Base-by-base conservation (phyloP, 2,329 filamentous ascomycete species). In the Sarocladiaceae sp. region DNA sequence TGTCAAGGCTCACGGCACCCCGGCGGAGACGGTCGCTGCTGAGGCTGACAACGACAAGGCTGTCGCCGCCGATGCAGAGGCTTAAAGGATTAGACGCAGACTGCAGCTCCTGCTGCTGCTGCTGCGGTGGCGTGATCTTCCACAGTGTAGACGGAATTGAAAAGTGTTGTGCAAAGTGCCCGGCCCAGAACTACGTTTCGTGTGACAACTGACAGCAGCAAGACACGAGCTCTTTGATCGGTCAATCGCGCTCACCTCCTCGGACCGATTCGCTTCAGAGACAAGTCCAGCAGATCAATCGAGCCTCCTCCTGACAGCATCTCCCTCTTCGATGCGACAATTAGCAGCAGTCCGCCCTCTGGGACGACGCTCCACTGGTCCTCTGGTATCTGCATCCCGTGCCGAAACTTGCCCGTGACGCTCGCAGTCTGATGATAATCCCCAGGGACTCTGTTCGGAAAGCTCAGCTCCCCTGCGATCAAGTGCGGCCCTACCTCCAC, bases 1-100 rank as follows among this genome's bases (percentile, higher is more conserved):
- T 21, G 53, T 57, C 50, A 60, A 62, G 53, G 50, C 50, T 6
- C 42, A 47, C 37, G 53, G 53, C 16, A 50, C 43, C 16, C 46
- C 56, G 20, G 53, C 50, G 21, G 51, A 46, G 27, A 31, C 4
- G 6, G n/a, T n/a, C 29, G 37, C 34, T 4, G 15, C 34, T 16
- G 34, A 29, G 37, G 43, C 37, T 9, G 32, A 39, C 23, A 51
- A 49, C 24, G 29, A 44, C 43, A 48, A 53, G 33, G 51, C 52
- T 31, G 53, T 52, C 16, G 50, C 52, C 40, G 50, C 47, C 20
- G 48, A 48, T 15, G 51, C 33, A 12, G 51, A 54, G 33, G 50
- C 47, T 20, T 51, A n/a, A n/a, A n/a, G n/a, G n/a, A n/a, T n/a
- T n/a, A n/a, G n/a, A n/a, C n/a, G n/a, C n/a, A n/a, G n/a, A n/a